Conservation (phyloP, 176 grass and related monocot genomes). For the Cenchrus americanus region DNA sequence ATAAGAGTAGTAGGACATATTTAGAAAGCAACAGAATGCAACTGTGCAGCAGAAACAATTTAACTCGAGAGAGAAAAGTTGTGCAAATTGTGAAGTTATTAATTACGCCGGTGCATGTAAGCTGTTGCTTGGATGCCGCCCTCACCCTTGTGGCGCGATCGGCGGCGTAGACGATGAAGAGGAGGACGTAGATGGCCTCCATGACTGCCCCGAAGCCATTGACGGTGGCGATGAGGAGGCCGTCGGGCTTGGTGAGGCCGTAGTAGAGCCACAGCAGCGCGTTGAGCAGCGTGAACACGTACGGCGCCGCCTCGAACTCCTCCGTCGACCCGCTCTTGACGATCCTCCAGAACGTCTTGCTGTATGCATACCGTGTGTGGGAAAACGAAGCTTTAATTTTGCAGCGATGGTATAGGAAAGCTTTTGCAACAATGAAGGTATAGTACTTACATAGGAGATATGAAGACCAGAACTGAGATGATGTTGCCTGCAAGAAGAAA, state of each 20-base stretch:
- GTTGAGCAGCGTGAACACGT: constrained; percentile 58
- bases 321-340: constrained; percentile 51
- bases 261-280: constrained; percentile 74
- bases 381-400: background rate
- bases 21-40: background rate
- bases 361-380: constrained; percentile 11
- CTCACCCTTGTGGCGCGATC: constrained; percentile 53
- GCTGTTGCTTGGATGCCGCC: background rate
- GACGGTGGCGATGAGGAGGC: constrained; percentile 62
- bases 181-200: constrained; percentile 56
- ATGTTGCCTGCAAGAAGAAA: constrained; percentile 67
- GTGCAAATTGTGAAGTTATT: background rate
- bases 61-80: background rate
- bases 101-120: too few relatives aligned
- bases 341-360: constrained; percentile 71
- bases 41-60: background rate
- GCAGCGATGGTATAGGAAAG: too few relatives aligned
- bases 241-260: constrained; percentile 71
- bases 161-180: constrained; percentile 57
- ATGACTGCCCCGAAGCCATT: constrained; percentile 60
- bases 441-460: constrained; percentile 71
- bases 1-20: background rate
- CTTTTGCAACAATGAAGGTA: background rate
- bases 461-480: constrained; percentile 70
- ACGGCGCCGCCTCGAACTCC: constrained; percentile 57